Base-by-base conservation (phyloP, 306 rosid species). In the Prunus mume region DNA sequence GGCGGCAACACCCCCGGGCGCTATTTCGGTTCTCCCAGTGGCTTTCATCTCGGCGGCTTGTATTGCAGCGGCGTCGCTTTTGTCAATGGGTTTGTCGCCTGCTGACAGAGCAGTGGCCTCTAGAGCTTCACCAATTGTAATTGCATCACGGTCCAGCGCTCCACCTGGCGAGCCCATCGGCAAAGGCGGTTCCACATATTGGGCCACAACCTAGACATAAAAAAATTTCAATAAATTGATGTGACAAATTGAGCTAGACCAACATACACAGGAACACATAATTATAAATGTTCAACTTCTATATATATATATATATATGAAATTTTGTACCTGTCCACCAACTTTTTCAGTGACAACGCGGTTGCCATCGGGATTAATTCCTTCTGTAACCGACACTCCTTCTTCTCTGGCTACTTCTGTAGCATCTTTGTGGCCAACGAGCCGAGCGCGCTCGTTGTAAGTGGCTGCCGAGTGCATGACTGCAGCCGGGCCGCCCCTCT, bases 381-480 rank as follows among this genome's bases (percentile, higher is more conserved):
- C 25, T 50, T 88, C 84, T 0, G 77, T 47, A 6, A 93, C 78
- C 13, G 79, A 32, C 20, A 85, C 70, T 2, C 93, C 96, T 68
- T 88, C 57, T 18, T 87, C 58, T 28, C 30, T 18, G 1, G 83
- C 90, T 1, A 83, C 71, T 46, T 79, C 46, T 0, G 88, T 75
- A 34, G 70, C 61, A 6, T 85, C 88, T 0, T 1, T 19, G n/a
- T 73, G 83, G 52, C 74, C 47, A 0, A 79, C 84, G 0, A 85
- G 65, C 5, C 90, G 89, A 0, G 75, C 73, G 12, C 56, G 45
- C 56, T 71, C 10, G 69, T 93, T 93, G 18, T 77, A 2, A 0
- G 80, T 15, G 0, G 96, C 93, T 0, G 93, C 97, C 0, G 89
- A 86, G 80, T 89, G 89, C 93, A 91, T 93, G 12, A 88, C 90